These are phyloP conservation scores for Colletotrichum liriopes DNA, from an alignment of 2,329 filamentous ascomycete species.

Conservation along the genomic window DNA sequence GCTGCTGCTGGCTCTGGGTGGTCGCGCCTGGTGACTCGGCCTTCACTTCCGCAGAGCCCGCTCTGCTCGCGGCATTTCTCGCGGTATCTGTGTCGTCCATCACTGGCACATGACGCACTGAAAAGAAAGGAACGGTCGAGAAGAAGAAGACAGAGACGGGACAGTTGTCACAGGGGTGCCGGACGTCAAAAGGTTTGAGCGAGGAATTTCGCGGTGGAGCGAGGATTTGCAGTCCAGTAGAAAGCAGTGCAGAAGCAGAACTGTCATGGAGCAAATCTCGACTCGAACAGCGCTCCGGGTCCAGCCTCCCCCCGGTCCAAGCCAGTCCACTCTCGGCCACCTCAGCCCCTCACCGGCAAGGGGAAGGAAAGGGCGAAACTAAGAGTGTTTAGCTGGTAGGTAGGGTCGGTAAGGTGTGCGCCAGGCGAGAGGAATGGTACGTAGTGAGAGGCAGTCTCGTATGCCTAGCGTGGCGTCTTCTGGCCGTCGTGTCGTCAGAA, in stretches of 20 bases:
- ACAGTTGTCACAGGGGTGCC: constrained; percentile 35
- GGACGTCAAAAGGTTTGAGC: constrained; percentile 39
- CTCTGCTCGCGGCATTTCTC: constrained; percentile 43
- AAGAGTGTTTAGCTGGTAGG: constrained; percentile 2
- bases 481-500: neutral
- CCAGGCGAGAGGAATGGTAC: constrained; percentile 1
- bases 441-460: neutral
- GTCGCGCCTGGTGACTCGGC: constrained; percentile 41
- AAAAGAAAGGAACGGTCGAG: constrained; percentile 15
- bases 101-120: constrained; percentile 40
- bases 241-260: constrained; percentile 25
- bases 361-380: constrained; percentile 19
- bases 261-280: constrained; percentile 20
- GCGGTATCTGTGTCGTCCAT: constrained; percentile 43
- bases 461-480: neutral
- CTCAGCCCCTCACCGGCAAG: constrained; percentile 37
- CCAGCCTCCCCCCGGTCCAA: constrained; percentile 32
- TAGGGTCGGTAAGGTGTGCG: constrained; percentile 20
- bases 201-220: constrained; percentile 42
- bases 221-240: constrained; percentile 7
- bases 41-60: constrained; percentile 42
- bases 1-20: constrained; percentile 10
- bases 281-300: constrained; percentile 7
- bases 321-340: constrained; percentile 25
- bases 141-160: constrained; percentile 26